Percentiles rank a stretch among this genome's conserved stretches.
Conservation (phyloP, 2,329 filamentous ascomycete species). For the Pseudopithomyces chartarum region DNA sequence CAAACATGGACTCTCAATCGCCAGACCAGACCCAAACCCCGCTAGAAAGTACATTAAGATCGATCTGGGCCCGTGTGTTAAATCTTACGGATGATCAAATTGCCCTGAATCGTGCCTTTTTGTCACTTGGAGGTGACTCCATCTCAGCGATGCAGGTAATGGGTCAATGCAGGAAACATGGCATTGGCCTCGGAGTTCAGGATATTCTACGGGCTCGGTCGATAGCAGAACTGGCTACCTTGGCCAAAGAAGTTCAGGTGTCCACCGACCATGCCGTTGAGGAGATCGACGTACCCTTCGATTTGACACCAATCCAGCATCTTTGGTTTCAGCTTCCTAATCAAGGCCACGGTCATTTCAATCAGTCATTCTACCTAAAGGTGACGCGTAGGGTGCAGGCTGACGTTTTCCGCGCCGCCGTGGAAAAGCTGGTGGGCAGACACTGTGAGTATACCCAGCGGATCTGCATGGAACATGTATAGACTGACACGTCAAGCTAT, state of each 20-base stretch:
- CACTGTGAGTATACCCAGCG: constrained; percentile 19
- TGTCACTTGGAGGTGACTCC: constrained; percentile 55
- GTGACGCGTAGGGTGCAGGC: constrained; percentile 30
- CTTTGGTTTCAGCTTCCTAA: constrained; percentile 39
- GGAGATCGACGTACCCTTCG: constrained; percentile 35
- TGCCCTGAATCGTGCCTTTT: constrained; percentile 42
- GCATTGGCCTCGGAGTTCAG: constrained; percentile 53
- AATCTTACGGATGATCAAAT: constrained; percentile 33
- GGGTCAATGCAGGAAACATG: constrained; percentile 52
- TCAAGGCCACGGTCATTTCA: constrained; percentile 40
- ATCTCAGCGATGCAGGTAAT: constrained; percentile 58
- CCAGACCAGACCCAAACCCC: constrained; percentile 9
- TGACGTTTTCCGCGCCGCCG: constrained; percentile 27
- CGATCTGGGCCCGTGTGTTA: constrained; percentile 37
- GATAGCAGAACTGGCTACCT: constrained; percentile 40
- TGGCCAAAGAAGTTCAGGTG: constrained; percentile 25
- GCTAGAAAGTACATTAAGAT: constrained; percentile 27
- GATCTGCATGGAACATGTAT: too few relatives aligned
- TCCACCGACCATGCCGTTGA: constrained; percentile 25
- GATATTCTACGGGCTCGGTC: constrained; percentile 56
- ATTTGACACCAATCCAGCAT: constrained; percentile 39
- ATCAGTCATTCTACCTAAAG: constrained; percentile 41
- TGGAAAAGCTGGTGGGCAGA: constrained; percentile 31
- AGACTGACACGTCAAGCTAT: constrained; percentile 20
- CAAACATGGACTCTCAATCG: neutral